Evolutionary conservation across 306 rosid species (phyloP), one percentile per base, ranked within the genome.

Genomic region (Prunus kanzakura): DNA sequence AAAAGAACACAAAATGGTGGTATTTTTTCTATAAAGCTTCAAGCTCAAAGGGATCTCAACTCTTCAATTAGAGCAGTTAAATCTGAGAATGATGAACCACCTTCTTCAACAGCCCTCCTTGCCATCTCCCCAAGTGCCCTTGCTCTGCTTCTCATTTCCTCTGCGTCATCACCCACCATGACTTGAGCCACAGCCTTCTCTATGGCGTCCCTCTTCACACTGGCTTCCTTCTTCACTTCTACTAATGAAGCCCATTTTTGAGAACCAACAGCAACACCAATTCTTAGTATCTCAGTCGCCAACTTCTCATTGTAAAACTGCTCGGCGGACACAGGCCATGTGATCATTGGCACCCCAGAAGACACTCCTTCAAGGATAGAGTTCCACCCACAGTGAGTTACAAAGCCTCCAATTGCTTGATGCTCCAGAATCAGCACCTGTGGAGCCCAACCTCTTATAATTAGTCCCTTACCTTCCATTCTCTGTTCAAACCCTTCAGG

Each of bases 361-460:
- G 47, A 2, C 5, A 83, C 81, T 11, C 23, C 84, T 78, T 87
- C 81, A 11, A 78, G 22, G 15, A 29, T 50, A 27, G 81, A 77
- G 43, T 77, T 77, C 81, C 71, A 77, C 18, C 76, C 76, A 30
- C 81, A 70, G 23, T 78, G 77, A 2, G 82, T 71, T 30, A 71
- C 54, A 72, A 83, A 84, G 0, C 76, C 88, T 7, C 88, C 91
- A 4, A 75, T 16, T 0, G 85, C 84, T 72, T 75, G 14, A 22
- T 87, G 85, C 16, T 75, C 79, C 11, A 87, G 76, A 62, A 87
- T 87, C 38, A 77, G 19, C 11, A 75, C 47, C 35, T 84, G 87
- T 1, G 91, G 87, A 1, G 84, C 83, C 91, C 92, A 88, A 4
- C 86, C 87, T 77, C 85, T 79, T 70, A 88, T 72, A 0, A 88